Conservation (phyloP, 163 green algal species). For the Volvox carteri region DNA sequence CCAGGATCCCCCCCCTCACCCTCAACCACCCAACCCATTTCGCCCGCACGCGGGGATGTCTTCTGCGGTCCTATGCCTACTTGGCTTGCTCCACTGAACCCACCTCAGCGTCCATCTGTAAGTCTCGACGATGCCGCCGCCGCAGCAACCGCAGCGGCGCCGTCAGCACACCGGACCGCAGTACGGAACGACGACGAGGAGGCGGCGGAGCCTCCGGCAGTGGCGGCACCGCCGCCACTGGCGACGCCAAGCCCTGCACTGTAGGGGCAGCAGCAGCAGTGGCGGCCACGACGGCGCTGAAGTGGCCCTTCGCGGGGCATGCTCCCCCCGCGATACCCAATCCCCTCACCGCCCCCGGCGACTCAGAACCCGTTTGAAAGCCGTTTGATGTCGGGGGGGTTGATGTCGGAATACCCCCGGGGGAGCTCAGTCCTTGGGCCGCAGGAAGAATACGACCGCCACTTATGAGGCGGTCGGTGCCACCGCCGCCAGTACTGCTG, state of each 20-base stretch:
- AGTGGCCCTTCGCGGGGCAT: neutral
- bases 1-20: no score
- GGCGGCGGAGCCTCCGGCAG: neutral
- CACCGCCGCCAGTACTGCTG: neutral
- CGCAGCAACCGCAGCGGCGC: conserved; percentile 5
- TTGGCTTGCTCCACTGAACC: neutral
- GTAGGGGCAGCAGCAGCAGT: neutral
- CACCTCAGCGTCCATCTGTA: neutral
- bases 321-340: no score
- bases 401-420: no score
- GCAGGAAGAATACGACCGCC: neutral
- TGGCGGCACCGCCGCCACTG: neutral
- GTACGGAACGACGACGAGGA: neutral
- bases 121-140: neutral
- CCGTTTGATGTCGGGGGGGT: no score
- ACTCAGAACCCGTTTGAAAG: neutral
- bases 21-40: no score
- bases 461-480: neutral
- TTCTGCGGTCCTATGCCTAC: no score
- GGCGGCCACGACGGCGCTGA: neutral
- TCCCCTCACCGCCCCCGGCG: neutral
- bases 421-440: neutral
- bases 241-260: neutral
- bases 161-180: conserved; percentile 10
- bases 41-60: no score